A percentile compares a stretch with the other conserved stretches of the same genome.
phyloP scores from a whole-genome alignment of 2,329 filamentous ascomycete genomes.

The Colletotrichum sp. region DNA sequence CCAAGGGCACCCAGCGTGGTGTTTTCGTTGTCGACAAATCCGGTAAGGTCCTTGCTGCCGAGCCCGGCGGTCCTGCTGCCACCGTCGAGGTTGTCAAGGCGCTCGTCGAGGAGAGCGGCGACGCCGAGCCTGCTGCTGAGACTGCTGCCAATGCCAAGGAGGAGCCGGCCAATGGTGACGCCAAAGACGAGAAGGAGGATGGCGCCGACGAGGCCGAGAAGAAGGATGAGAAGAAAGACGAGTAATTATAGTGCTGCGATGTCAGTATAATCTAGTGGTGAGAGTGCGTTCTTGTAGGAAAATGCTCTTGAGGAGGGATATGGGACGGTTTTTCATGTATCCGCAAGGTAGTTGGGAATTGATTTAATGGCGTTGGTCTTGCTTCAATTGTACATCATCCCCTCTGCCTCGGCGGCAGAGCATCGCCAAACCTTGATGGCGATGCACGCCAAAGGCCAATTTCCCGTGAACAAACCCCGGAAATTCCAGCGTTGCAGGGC shows the following conservation, averaged over 20 bases:
- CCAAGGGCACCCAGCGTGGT: constrained; percentile 81
- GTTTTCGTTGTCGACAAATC: constrained; percentile 86
- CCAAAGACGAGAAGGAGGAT: constrained; percentile 26
- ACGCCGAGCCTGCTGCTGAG: constrained; percentile 47
- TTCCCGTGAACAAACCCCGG: neutral
- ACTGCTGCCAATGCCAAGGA: constrained; percentile 26
- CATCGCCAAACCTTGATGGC: neutral
- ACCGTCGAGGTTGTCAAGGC: constrained; percentile 80
- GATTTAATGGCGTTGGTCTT: constrained; percentile 12
- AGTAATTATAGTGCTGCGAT: constrained; percentile 7
- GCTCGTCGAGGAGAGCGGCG: constrained; percentile 56
- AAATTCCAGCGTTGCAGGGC: neutral
- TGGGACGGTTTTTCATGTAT: constrained; percentile 1
- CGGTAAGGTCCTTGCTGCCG: constrained; percentile 78
- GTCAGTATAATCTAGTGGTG: neutral
- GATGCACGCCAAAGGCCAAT: neutral
- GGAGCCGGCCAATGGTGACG: constrained; percentile 31
- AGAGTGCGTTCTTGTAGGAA: neutral
- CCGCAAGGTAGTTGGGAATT: constrained; percentile 9
- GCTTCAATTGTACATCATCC: neutral
- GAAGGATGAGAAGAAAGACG: constrained; percentile 15
- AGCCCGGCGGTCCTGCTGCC: constrained; percentile 76
- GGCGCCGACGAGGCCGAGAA: constrained; percentile 20
- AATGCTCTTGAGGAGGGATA: neutral
- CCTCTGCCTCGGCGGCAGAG: neutral